A percentile compares a stretch with the other conserved stretches of the same genome.
These are phyloP conservation scores for Rhynchosporium graminicola DNA, from an alignment of 2,329 filamentous ascomycete species.

Conservation along the genomic window DNA sequence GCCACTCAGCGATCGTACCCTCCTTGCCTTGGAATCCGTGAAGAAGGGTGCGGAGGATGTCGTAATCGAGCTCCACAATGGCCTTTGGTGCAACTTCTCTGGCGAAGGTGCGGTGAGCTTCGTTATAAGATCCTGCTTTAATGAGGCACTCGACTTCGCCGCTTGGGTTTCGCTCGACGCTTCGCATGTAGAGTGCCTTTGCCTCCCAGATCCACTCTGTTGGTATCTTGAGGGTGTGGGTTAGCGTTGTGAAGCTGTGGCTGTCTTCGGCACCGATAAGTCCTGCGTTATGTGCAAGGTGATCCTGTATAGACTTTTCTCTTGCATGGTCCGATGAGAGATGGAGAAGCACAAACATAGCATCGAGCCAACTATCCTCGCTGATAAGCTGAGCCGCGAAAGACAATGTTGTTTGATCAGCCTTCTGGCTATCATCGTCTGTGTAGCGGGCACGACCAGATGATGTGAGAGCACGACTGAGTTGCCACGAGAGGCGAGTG, in stretches of 20 bases:
- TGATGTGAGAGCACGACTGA: slow-evolving; percentile 65
- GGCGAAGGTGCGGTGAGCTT: slow-evolving; percentile 83
- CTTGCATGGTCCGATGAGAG: slow-evolving; percentile 65
- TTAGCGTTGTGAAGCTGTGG: slow-evolving; percentile 59
- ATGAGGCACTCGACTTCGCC: slow-evolving; percentile 79
- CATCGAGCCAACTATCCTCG: slow-evolving; percentile 66
- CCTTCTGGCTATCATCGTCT: slow-evolving; percentile 55
- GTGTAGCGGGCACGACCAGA: slow-evolving; percentile 55
- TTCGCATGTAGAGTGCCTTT: slow-evolving; percentile 79
- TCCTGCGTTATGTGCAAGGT: slow-evolving; percentile 71
- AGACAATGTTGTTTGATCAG: slow-evolving; percentile 65
- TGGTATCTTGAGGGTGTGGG: slow-evolving; percentile 69
- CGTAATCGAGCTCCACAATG: slow-evolving; percentile 80
- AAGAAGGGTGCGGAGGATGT: slow-evolving; percentile 67
- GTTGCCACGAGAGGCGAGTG: slow-evolving; percentile 79
- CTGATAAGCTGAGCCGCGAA: slow-evolving; percentile 66
- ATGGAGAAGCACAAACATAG: slow-evolving; percentile 76
- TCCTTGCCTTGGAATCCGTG: slow-evolving; percentile 67
- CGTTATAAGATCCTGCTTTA: slow-evolving; percentile 70
- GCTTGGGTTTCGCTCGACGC: slow-evolving; percentile 66
- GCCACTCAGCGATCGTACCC: slow-evolving; percentile 70
- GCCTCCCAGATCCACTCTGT: slow-evolving; percentile 82
- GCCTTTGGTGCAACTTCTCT: slow-evolving; percentile 78
- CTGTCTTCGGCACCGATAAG: slow-evolving; percentile 62
- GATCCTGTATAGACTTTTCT: slow-evolving; percentile 67